Evolutionary conservation across 768 basidiomycete genomes (phyloP).

Genomic region (Kwoniella botswanensis): DNA sequence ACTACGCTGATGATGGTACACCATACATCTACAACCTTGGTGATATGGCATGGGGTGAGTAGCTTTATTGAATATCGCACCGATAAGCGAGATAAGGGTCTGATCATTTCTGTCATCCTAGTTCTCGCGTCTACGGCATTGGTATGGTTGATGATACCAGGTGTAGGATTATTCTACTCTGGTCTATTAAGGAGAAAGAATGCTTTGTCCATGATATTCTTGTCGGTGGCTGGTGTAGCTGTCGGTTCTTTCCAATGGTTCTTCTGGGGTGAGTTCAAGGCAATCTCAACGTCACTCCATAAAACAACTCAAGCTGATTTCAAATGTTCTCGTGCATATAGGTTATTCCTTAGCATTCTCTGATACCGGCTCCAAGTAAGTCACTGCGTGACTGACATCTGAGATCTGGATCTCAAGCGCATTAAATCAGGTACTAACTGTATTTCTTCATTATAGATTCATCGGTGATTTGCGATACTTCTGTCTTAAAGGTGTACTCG

Average conservation of each 20-base stretch:
- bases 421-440: neutral
- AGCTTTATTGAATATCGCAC: neutral
- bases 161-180: slow-evolving; percentile 55
- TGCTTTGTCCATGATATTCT: slow-evolving; percentile 60
- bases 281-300: neutral
- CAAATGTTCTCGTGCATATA: neutral
- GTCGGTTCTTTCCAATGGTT: slow-evolving; percentile 59
- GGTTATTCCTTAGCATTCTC: slow-evolving; percentile 91
- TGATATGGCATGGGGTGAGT: slow-evolving; percentile 57
- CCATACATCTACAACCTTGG: slow-evolving; percentile 52
- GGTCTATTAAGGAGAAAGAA: slow-evolving; percentile 60
- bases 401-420: neutral
- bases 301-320: too few species aligned
- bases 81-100: neutral
- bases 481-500: slow-evolving; percentile 74
- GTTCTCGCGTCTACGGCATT: slow-evolving; percentile 50
- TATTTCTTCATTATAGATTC: slow-evolving; percentile 58
- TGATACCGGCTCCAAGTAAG: slow-evolving; percentile 60
- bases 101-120: slow-evolving; percentile 17
- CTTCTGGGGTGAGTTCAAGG: slow-evolving; percentile 71
- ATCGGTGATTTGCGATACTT: slow-evolving; percentile 87
- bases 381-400: neutral
- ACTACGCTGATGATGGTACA: slow-evolving; percentile 42
- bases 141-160: slow-evolving; percentile 61
- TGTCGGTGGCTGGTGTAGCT: slow-evolving; percentile 57